A percentile compares a stretch with the other conserved stretches of the same genome.
phyloP scores from a whole-genome alignment of 176 grass and related monocot genomes.

The Avena atlantica region DNA sequence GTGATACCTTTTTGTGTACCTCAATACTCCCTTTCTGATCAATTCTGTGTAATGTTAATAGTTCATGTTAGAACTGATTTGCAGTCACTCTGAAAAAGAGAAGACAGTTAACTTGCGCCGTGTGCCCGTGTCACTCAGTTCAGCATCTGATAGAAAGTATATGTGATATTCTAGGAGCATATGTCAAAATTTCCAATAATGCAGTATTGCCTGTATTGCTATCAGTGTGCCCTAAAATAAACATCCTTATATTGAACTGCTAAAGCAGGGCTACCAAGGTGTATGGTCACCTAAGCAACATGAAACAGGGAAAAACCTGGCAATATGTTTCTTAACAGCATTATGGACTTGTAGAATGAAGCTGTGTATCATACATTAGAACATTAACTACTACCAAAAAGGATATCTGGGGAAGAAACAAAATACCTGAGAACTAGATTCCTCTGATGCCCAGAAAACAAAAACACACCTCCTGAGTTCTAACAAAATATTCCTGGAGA shows the following conservation, averaged over 20 bases:
- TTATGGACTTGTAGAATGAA: neutral
- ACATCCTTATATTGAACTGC: neutral
- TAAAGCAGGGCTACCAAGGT: constrained; percentile 12
- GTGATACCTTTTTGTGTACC: neutral
- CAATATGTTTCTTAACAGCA: neutral
- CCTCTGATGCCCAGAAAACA: constrained; percentile 26
- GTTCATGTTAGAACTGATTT: neutral
- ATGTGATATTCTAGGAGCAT: neutral
- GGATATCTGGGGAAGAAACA: constrained; percentile 7
- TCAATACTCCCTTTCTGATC: neutral
- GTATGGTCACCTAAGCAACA: constrained; percentile 21
- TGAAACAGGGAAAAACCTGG: neutral
- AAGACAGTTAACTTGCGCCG: neutral
- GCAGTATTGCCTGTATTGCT: neutral
- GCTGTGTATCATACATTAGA: neutral
- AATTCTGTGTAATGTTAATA: neutral
- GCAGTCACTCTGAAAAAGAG: neutral
- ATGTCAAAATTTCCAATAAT: neutral
- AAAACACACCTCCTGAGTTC: neutral
- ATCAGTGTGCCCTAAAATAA: neutral
- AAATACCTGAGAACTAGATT: constrained; percentile 27
- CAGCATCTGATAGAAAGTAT: neutral
- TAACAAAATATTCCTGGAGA: neutral
- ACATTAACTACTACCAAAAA: neutral
- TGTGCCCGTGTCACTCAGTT: neutral